These are phyloP conservation scores for Vaccinium macrocarpon DNA, from an alignment of 148 eudicot species.

Conservation along the genomic window DNA sequence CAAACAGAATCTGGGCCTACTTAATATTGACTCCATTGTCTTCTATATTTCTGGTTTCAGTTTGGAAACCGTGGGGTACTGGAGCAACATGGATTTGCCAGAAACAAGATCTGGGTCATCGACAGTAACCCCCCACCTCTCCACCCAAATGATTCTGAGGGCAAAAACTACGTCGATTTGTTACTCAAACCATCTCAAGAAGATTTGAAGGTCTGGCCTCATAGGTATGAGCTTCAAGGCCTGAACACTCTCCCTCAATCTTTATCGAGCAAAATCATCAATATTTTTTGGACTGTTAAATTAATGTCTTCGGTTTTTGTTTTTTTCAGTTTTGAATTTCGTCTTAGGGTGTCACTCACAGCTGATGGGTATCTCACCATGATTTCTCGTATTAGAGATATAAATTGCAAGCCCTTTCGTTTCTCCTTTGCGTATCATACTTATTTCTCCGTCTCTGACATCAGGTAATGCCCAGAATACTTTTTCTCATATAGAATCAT, in stretches of 20 bases:
- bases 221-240: slow-evolving; percentile 34
- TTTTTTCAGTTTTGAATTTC: slow-evolving; percentile 74
- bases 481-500: background rate
- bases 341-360: slow-evolving; percentile 62
- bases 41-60: slow-evolving; percentile 23
- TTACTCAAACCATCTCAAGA: slow-evolving; percentile 60
- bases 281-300: background rate
- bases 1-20: background rate
- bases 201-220: slow-evolving; percentile 65
- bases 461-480: slow-evolving; percentile 49
- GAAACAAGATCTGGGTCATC: slow-evolving; percentile 62
- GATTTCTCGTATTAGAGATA: slow-evolving; percentile 70
- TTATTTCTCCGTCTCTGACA: slow-evolving; percentile 83
- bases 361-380: slow-evolving; percentile 60
- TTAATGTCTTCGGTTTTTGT: background rate
- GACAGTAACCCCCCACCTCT: slow-evolving; percentile 65
- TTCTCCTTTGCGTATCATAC: slow-evolving; percentile 83
- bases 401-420: slow-evolving; percentile 74
- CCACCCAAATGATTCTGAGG: slow-evolving; percentile 33
- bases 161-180: slow-evolving; percentile 44
- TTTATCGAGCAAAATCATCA: background rate
- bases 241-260: background rate
- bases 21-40: background rate
- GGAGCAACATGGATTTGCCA: slow-evolving; percentile 75
- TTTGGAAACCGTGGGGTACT: slow-evolving; percentile 62